phyloP scores from a whole-genome alignment of 805 yeast genomes.

The Dipodascopsis tothii region DNA sequence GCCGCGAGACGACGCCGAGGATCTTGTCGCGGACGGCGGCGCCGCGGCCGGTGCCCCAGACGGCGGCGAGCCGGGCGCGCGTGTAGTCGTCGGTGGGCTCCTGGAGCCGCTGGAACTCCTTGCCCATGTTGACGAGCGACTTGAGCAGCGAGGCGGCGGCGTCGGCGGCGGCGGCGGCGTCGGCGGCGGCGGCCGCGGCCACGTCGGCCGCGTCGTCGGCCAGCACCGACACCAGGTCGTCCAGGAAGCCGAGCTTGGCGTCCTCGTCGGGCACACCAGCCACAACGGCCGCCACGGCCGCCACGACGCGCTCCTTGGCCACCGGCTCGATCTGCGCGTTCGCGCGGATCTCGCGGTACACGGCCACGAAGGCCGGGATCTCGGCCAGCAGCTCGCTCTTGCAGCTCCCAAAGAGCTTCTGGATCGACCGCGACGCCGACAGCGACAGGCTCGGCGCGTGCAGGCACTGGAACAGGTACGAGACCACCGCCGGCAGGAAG shows the following conservation, averaged over 20 bases:
- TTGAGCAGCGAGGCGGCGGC: conserved; percentile 48
- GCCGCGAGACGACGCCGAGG: conserved; percentile 36
- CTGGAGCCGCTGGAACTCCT: conserved; percentile 55
- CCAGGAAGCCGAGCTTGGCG: conserved; percentile 3
- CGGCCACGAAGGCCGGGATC: conserved; percentile 8
- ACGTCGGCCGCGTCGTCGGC: not conserved
- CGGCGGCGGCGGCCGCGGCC: conserved; percentile 4
- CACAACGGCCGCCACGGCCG: conserved; percentile 17
- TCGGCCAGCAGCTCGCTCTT: conserved; percentile 8
- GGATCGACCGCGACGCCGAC: conserved; percentile 49
- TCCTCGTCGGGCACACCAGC: conserved; percentile 2
- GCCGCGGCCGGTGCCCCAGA: conserved; percentile 42
- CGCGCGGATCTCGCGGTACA: conserved; percentile 22
- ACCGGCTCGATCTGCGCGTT: conserved; percentile 28
- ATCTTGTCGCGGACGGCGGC: conserved; percentile 38
- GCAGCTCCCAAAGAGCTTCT: conserved; percentile 35
- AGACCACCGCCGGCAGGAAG: conserved; percentile 47
- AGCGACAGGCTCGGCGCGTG: conserved; percentile 30
- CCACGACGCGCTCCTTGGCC: conserved; percentile 26
- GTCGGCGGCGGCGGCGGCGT: conserved; percentile 21
- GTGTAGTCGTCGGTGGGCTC: conserved; percentile 38
- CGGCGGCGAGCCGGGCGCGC: conserved; percentile 18
- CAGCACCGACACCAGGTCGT: not conserved
- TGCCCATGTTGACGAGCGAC: conserved; percentile 64
- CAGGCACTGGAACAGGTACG: conserved; percentile 44